Evolutionary conservation across 805 yeast genomes (phyloP), one percentile per base, ranked within the genome.

Genomic region (Sugiyamaella valdiviana): DNA sequence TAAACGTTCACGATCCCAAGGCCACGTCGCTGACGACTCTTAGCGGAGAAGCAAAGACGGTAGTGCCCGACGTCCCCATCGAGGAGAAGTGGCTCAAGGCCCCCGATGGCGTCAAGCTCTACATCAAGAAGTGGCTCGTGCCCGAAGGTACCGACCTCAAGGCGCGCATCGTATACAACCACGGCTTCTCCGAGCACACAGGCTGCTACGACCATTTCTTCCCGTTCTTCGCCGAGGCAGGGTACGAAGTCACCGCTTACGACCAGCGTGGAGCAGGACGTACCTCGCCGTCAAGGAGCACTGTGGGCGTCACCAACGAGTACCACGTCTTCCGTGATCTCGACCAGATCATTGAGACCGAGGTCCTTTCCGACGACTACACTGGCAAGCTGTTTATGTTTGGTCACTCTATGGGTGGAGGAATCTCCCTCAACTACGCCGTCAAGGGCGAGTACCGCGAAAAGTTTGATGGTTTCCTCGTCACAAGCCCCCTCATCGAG

Each of bases 331-430:
- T 56, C 51, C 47, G 51, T 20, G 72, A 69, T 49, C 45, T 69
- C 32, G 70, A 68, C 45, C 49, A 56, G 6, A 41, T 67, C 36
- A 54, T 65, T 23, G 52, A 44, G 19, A 20, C 36, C 35, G 47
- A 45, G 20, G 41, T 40, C 17, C 22, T 32, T 15, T 45, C 36
- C 21, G 51, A 22, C 23, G 53, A 47, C 44, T 53, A 54, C 43
- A 32, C 40, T 3, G 65, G 61, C 19, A 59, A 61, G 41, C 49
- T 63, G 9, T 51, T 60, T 41, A 41, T 67, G 53, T 61, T 60
- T 61, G 71, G 71, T 16, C 68, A 66, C 53, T 63, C 68, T 5
- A 66, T 66, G 68, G 73, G 73, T 14, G 73, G 71, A 15, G 70
- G 63, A 2, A 65, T 65, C 37, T 50, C 56, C 14, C 59, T 69